Base-by-base conservation (phyloP, 768 basidiomycete genomes). In the Cyclocybe aegerita region DNA sequence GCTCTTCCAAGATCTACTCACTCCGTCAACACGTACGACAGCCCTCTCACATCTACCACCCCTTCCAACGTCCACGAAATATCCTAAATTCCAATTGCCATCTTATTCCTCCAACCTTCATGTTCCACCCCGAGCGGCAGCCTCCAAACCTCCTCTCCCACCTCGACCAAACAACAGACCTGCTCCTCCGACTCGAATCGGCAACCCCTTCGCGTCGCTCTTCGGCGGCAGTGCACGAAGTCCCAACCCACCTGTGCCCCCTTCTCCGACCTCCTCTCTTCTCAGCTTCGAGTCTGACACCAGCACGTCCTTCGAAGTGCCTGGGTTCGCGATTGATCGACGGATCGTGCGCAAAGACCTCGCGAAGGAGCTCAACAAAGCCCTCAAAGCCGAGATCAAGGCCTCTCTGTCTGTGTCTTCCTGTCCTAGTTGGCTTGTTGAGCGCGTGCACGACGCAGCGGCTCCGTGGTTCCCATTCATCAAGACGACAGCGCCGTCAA, bases 121-220 rank as follows among this genome's bases (percentile, higher is more conserved):
- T 33, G 48, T 76, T 0, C 82, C 81, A 49, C 84, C 81, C 12
- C 79, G 77, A 31, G 60, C 74, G 14, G 70, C 70, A 43, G 16
- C 53, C 39, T 15, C 58, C 31, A 73, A 74, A 55, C 74, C 72
- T 9, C 70, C 73, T 12, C 65, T 75, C n/a, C 70, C 76, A 43
- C 66, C 75, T 1, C 68, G 75, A 16, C 71, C 74, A 32, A 54
- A 54, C 9, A 55, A 46, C 14, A 69, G 70, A 12, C 33, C 60
- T 6, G 55, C 57, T 3, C 49, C 65, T 12, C 23, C 61, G 3
- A 53, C 42, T 3, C 76, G 88, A 0, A 74, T 91, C 9, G 66
- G 78, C 23, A 88, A 87, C 58, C 85, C 90, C 0, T 93, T 94
- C 57, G 86, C 89, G 0, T 86, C 86, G 1, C 75, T 94, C n/a